These are phyloP conservation scores for Sonneratia caseolaris DNA, from an alignment of 345 rosid species.

Conservation along the genomic window DNA sequence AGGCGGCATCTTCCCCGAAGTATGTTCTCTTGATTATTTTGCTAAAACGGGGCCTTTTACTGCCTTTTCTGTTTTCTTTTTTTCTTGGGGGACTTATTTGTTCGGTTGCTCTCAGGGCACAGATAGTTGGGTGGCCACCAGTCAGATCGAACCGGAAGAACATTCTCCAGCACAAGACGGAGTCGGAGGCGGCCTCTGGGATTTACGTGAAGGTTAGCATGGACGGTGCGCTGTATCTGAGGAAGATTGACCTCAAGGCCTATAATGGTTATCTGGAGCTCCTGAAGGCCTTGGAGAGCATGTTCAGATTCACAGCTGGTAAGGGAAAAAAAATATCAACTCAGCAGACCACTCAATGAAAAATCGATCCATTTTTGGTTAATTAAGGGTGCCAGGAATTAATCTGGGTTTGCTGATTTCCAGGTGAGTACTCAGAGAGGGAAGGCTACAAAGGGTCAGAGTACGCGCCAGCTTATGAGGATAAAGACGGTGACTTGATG, in stretches of 20 bases:
- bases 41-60: too few relatives aligned
- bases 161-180: conserved; percentile 22
- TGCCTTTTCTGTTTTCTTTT: background rate
- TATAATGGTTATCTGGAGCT: conserved; percentile 47
- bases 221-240: conserved; percentile 81
- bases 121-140: conserved; percentile 47
- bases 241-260: conserved; percentile 60
- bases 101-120: conserved; percentile 18
- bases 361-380: too few relatives aligned
- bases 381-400: background rate
- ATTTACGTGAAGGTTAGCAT: conserved; percentile 75
- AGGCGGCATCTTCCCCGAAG: conserved; percentile 8
- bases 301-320: conserved; percentile 69
- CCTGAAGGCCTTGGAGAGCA: conserved; percentile 48
- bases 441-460: conserved; percentile 77
- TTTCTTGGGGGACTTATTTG: background rate
- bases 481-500: conserved; percentile 89
- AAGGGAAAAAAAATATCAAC: background rate
- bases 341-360: too few relatives aligned
- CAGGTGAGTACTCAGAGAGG: conserved; percentile 51
- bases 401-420: conserved; percentile 4
- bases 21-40: background rate
- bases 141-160: conserved; percentile 38
- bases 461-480: conserved; percentile 66
- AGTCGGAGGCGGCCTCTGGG: conserved; percentile 32